These are phyloP conservation scores for Microdochium bolleyi DNA, from an alignment of 2,329 filamentous ascomycete genomes.

Conservation along the genomic window DNA sequence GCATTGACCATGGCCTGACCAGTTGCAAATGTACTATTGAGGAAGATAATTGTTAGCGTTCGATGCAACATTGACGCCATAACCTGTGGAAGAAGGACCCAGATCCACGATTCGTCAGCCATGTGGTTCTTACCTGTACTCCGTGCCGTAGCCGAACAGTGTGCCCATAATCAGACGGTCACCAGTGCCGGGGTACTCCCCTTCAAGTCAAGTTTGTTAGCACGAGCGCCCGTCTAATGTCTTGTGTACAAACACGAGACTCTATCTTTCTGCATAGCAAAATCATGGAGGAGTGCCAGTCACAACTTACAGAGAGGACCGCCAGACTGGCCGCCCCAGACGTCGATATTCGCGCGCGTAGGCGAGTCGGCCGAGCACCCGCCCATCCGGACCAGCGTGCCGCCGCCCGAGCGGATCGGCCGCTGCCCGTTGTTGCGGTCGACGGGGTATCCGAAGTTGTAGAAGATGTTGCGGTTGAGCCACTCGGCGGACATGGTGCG, in stretches of 20 bases:
- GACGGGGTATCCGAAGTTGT: background rate
- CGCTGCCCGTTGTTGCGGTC: background rate
- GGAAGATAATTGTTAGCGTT: background rate
- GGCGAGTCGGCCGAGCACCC: background rate
- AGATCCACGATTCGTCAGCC: background rate
- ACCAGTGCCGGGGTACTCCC: too few species aligned
- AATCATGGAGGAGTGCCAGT: too few species aligned
- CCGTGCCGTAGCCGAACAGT: too few species aligned
- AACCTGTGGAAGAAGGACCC: too few species aligned
- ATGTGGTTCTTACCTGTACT: background rate
- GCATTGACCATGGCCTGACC: background rate
- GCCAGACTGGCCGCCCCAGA: background rate
- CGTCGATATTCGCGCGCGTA: background rate
- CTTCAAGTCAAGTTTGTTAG: too few species aligned
- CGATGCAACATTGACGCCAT: too few species aligned
- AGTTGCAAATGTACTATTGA: background rate
- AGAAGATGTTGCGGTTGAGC: background rate
- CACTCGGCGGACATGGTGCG: conserved; percentile 1
- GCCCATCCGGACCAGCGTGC: background rate
- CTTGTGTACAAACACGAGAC: too few species aligned
- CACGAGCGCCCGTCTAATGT: too few species aligned
- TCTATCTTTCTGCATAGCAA: too few species aligned
- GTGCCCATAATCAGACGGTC: too few species aligned
- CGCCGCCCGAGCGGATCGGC: background rate
- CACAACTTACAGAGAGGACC: background rate